phyloP scores from a whole-genome alignment of 768 basidiomycete species.

The Lepiota venenata region DNA sequence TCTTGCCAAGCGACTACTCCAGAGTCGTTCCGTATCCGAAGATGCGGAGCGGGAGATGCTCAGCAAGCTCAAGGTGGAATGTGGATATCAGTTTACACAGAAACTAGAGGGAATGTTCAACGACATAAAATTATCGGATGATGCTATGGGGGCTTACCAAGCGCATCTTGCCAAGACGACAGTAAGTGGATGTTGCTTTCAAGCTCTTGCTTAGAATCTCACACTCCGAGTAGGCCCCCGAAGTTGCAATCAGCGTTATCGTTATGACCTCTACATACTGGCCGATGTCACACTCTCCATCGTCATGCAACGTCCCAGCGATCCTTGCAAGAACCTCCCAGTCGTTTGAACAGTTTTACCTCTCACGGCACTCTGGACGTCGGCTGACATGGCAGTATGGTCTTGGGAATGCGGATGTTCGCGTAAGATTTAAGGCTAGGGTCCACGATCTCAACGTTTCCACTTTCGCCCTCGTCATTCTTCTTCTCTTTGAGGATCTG shows the following conservation, averaged over 20 bases:
- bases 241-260: constrained; percentile 80
- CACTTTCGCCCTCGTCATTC: constrained; percentile 82
- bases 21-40: constrained; percentile 87
- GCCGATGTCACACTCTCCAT: constrained; percentile 73
- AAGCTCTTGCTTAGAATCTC: constrained; percentile 8
- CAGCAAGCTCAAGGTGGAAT: constrained; percentile 94
- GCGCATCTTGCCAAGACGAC: constrained; percentile 52
- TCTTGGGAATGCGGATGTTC: constrained; percentile 87
- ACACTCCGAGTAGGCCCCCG: constrained; percentile 48
- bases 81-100: constrained; percentile 95
- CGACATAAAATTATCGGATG: constrained; percentile 87
- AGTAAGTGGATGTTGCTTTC: constrained; percentile 39
- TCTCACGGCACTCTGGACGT: constrained; percentile 84
- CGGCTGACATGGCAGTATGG: constrained; percentile 91
- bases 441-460: constrained; percentile 92
- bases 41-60: constrained; percentile 98
- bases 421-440: constrained; percentile 72
- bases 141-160: constrained; percentile 76
- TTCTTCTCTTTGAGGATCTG: constrained; percentile 82
- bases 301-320: constrained; percentile 66
- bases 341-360: constrained; percentile 88
- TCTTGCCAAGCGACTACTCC: constrained; percentile 88
- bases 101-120: constrained; percentile 99
- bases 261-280: constrained; percentile 98
- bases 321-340: constrained; percentile 60